phyloP scores from a whole-genome alignment of 306 rosid species.

The Luffa aegyptiaca region DNA sequence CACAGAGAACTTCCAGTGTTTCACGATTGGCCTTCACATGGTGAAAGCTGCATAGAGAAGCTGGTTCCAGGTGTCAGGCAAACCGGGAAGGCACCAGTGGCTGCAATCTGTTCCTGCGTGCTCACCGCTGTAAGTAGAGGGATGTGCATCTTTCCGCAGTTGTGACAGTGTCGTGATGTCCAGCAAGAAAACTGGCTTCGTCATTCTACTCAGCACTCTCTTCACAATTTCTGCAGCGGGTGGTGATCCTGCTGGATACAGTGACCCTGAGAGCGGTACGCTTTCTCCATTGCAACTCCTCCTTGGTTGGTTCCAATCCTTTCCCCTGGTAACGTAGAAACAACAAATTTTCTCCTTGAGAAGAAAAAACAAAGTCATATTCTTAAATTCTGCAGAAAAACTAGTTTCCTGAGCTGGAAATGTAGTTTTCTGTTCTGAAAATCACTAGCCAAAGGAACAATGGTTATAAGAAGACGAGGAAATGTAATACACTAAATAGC shows the following conservation, averaged over 20 bases:
- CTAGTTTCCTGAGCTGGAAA: neutral
- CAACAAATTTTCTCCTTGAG: neutral
- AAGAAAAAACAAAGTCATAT: neutral
- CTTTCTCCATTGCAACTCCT: constrained; percentile 7
- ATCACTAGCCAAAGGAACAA: neutral
- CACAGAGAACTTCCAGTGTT: neutral
- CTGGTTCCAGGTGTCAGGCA: constrained; percentile 19
- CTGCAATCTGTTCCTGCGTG: neutral
- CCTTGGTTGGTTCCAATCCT: constrained; percentile 10
- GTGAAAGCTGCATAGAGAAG: constrained; percentile 13
- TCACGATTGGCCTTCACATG: neutral
- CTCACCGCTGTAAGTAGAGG: constrained; percentile 13
- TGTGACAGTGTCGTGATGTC: constrained; percentile 14
- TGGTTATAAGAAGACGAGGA: neutral
- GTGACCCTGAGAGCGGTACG: neutral
- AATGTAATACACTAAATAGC: neutral
- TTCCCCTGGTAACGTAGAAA: constrained; percentile 4
- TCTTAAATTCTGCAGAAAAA: neutral
- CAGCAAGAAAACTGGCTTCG: constrained; percentile 10
- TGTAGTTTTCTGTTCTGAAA: neutral
- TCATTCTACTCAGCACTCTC: constrained; percentile 8
- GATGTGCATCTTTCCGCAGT: constrained; percentile 15
- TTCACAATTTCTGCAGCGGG: neutral
- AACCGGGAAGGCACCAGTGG: constrained; percentile 17
- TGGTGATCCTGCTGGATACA: constrained; percentile 11